A percentile compares a stretch with the other conserved stretches of the same genome.
These are phyloP conservation scores for Peronosclerospora sorghi DNA, from an alignment of 352 stramenopile genomes.

Conservation along the genomic window DNA sequence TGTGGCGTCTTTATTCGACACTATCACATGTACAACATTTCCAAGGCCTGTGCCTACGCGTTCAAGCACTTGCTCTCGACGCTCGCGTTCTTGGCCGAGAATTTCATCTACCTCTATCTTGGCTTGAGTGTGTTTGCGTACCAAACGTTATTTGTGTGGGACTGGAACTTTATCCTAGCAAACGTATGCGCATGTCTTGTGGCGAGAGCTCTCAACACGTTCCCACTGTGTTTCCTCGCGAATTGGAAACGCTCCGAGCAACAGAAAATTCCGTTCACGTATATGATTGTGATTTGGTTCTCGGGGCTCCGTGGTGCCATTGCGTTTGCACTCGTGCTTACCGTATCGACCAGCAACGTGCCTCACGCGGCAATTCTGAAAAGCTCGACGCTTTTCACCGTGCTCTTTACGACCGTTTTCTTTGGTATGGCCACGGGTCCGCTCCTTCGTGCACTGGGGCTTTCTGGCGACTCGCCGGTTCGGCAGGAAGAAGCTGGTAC, in stretches of 20 bases:
- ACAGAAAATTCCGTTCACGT: conserved; percentile 43
- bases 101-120: conserved; percentile 84
- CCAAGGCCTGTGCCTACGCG: conserved; percentile 61
- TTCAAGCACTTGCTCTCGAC: conserved; percentile 74
- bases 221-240: conserved; percentile 50
- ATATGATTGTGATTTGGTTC: conserved; percentile 88
- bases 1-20: conserved; percentile 85
- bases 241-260: conserved; percentile 30
- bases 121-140: conserved; percentile 74
- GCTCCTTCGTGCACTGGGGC: conserved; percentile 22
- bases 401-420: conserved; percentile 53
- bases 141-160: conserved; percentile 40
- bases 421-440: conserved; percentile 39
- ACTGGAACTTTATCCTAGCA: conserved; percentile 53
- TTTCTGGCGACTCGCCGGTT: conserved; percentile 22
- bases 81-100: conserved; percentile 72
- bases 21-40: conserved; percentile 80
- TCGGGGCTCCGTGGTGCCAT: conserved; percentile 89
- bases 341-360: conserved; percentile 32
- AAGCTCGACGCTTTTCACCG: conserved; percentile 49
- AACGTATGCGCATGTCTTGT: conserved; percentile 38
- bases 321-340: conserved; percentile 82
- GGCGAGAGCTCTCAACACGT: conserved; percentile 54
- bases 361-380: conserved; percentile 49
- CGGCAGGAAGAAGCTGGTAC: too few species aligned